Conservation (phyloP, 306 rosid genomes). For the Cercis canadensis region DNA sequence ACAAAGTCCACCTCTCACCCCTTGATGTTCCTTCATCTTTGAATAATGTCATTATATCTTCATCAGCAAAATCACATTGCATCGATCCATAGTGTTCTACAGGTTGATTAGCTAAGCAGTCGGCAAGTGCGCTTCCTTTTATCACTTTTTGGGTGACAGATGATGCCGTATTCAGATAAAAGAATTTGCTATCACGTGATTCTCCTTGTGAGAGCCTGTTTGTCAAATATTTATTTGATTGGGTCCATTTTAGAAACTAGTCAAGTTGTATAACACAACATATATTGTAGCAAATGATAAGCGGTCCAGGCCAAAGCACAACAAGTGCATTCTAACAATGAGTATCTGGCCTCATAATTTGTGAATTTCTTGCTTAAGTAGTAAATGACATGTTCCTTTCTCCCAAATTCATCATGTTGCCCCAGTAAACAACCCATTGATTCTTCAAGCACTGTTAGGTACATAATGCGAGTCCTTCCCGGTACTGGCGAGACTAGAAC, state of each 20-base stretch:
- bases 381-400: neutral
- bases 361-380: neutral
- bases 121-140: neutral
- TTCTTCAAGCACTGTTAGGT: neutral
- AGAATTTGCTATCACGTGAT: neutral
- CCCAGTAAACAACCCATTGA: neutral
- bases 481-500: neutral
- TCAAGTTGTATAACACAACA: neutral
- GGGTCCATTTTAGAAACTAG: neutral
- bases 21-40: too few species aligned
- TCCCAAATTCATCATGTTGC: neutral
- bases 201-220: neutral
- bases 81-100: too few species aligned
- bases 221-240: neutral
- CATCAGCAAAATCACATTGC: neutral
- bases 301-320: neutral
- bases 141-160: too few species aligned
- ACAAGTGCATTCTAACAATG: neutral
- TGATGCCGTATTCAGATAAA: neutral
- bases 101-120: neutral
- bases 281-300: neutral
- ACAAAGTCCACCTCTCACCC: neutral
- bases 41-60: neutral
- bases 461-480: neutral
- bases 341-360: neutral